Evolutionary conservation across 2,329 filamentous ascomycete genomes (phyloP).

Genomic region (Colletotrichum costaricense): DNA sequence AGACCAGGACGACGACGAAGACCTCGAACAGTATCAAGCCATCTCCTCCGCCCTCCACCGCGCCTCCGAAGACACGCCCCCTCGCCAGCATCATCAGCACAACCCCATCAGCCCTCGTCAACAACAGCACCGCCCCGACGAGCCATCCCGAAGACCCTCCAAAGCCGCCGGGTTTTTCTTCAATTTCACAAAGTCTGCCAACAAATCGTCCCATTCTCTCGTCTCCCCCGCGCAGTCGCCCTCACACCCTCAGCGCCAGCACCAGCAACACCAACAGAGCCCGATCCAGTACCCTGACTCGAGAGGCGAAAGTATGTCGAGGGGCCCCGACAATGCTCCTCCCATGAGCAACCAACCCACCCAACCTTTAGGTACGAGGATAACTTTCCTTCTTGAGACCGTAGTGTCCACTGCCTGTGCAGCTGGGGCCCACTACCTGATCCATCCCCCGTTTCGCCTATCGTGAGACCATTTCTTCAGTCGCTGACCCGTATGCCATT

Average conservation of each 20-base stretch:
- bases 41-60: constrained; percentile 42
- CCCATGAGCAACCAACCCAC: constrained; percentile 35
- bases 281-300: constrained; percentile 46
- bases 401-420: constrained; percentile 34
- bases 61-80: constrained; percentile 37
- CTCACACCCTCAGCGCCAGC: constrained; percentile 34
- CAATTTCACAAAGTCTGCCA: constrained; percentile 59
- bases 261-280: constrained; percentile 38
- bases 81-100: constrained; percentile 40
- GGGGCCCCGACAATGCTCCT: constrained; percentile 46
- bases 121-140: constrained; percentile 38
- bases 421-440: constrained; percentile 31
- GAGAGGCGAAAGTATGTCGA: constrained; percentile 51
- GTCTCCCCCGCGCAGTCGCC: constrained; percentile 38
- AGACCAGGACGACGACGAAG: constrained; percentile 40
- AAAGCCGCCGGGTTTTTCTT: constrained; percentile 61
- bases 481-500: constrained; percentile 29
- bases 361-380: constrained; percentile 37
- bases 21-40: constrained; percentile 40
- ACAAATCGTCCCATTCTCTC: constrained; percentile 52
- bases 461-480: constrained; percentile 35
- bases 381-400: constrained; percentile 36
- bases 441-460: constrained; percentile 36
- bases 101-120: constrained; percentile 41
- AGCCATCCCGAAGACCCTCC: constrained; percentile 50